Evolutionary conservation across 2,329 filamentous ascomycete genomes (phyloP).

Genomic region (Arthrobotrys entomopaga): DNA sequence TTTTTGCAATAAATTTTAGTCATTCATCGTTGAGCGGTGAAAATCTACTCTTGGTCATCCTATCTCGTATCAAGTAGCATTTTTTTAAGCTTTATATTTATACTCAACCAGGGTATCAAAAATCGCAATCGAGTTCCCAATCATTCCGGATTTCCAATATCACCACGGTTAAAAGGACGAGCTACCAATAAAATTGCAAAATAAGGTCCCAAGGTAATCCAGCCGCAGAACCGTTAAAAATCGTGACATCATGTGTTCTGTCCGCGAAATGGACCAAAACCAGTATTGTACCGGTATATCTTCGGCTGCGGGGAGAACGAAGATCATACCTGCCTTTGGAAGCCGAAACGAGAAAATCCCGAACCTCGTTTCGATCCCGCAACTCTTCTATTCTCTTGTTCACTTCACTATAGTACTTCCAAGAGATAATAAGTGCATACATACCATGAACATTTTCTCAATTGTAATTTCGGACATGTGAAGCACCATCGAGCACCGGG

Average conservation of each 20-base stretch:
- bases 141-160: too few relatives aligned
- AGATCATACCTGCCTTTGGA: slow-evolving; percentile 42
- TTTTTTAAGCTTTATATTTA: too few relatives aligned
- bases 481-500: neutral
- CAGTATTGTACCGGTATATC: too few relatives aligned
- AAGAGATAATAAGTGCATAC: neutral
- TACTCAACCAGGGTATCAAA: too few relatives aligned
- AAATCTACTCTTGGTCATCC: too few relatives aligned
- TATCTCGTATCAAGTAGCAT: too few relatives aligned
- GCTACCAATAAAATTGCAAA: too few relatives aligned
- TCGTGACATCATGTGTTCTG: slow-evolving; percentile 45
- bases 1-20: too few relatives aligned
- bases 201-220: too few relatives aligned
- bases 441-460: neutral
- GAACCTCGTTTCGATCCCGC: slow-evolving; percentile 8
- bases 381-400: neutral
- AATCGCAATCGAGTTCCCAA: too few relatives aligned
- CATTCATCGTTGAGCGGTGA: too few relatives aligned
- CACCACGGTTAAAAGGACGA: too few relatives aligned
- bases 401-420: neutral
- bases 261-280: slow-evolving; percentile 11
- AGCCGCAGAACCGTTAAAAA: neutral
- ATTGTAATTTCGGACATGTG: neutral
- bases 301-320: slow-evolving; percentile 16
- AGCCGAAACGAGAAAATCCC: slow-evolving; percentile 39